Evolutionary conservation across 1,139 yeast genomes (phyloP).

Genomic region (Meyerozyma guilliermondii): DNA sequence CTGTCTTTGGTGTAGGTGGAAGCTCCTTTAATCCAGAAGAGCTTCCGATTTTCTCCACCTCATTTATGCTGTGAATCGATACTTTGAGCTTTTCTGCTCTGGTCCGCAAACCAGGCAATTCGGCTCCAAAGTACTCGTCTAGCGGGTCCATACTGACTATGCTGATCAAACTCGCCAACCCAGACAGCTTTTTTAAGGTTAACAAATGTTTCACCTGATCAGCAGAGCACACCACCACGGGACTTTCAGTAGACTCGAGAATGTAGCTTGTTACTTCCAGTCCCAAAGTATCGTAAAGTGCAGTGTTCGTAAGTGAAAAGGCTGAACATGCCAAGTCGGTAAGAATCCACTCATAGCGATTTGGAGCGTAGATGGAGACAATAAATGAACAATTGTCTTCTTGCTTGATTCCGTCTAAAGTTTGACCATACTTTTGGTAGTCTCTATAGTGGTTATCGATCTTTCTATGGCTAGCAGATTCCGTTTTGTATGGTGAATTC

Average conservation of each 20-base stretch:
- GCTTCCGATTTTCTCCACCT: slow-evolving; percentile 15
- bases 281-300: slow-evolving; percentile 39
- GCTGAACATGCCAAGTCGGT: slow-evolving; percentile 34
- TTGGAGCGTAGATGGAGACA: slow-evolving; percentile 29
- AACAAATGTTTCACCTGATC: slow-evolving; percentile 24
- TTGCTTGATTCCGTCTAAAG: not conserved
- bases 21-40: slow-evolving; percentile 10
- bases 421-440: slow-evolving; percentile 16
- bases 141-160: slow-evolving; percentile 34
- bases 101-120: slow-evolving; percentile 5
- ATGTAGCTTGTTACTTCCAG: slow-evolving; percentile 29
- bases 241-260: slow-evolving; percentile 30
- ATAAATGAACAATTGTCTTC: slow-evolving; percentile 22
- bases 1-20: slow-evolving; percentile 24
- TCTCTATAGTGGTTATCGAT: slow-evolving; percentile 21
- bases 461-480: slow-evolving; percentile 18
- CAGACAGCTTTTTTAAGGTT: slow-evolving; percentile 23
- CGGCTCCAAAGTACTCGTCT: slow-evolving; percentile 6
- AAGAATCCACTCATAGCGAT: slow-evolving; percentile 35
- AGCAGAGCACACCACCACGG: slow-evolving; percentile 29
- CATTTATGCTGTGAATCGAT: slow-evolving; percentile 11
- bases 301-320: slow-evolving; percentile 32
- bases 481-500: slow-evolving; percentile 22
- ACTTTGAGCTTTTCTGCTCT: slow-evolving; percentile 10
- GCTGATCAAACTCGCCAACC: slow-evolving; percentile 24